Base-by-base conservation (phyloP, 1,139 yeast genomes). In the Nakaseomyces kungkrabaensis region DNA sequence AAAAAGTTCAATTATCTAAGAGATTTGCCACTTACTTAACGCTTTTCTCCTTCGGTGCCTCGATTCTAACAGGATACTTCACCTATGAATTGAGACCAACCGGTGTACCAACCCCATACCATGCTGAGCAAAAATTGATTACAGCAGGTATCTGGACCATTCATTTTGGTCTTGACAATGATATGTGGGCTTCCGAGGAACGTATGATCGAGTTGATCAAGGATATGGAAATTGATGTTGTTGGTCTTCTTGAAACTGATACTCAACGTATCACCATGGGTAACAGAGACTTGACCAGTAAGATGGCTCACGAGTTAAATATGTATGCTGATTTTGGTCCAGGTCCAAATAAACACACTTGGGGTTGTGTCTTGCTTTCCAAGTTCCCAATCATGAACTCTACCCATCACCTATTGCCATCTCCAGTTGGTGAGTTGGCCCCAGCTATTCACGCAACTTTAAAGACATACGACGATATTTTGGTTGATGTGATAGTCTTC, bases 91-190 rank as follows among this genome's bases (percentile, higher is more conserved):
- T 57, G 31, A 59, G 60, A 51, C 68, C 55, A 49, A 57, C 56
- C 31, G 63, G 68, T 9, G 75, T 75, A 13, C 86, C 86, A 44
- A 68, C 69, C 51, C 97, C 97, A 26, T 82, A 80, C 62, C 92
- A 90, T 62, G 82, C 85, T 26, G 82, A 82, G 10, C 78, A 89
- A 9, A 77, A 81, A 59, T 68, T 88, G 3, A 79, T 92, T 62
- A 89, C 96, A 2, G 90, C 97, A 0, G 98, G 97, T 63, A 90
- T 92, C 56, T 92, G 98, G 98, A 92, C 98, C 37, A 83, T 92
- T 55, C 98, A 92, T 69, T 92, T 92, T 64, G 98, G 97, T 24
- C 75, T 92, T 50, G 98, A 92, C 66, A 92, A 92, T 66, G 96
- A 90, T 66, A 85, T 92, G 95, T 92, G 98, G 98, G 94, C 95